phyloP scores from a whole-genome alignment of 2,329 filamentous ascomycete species.

The Herpotrichia juniperi region DNA sequence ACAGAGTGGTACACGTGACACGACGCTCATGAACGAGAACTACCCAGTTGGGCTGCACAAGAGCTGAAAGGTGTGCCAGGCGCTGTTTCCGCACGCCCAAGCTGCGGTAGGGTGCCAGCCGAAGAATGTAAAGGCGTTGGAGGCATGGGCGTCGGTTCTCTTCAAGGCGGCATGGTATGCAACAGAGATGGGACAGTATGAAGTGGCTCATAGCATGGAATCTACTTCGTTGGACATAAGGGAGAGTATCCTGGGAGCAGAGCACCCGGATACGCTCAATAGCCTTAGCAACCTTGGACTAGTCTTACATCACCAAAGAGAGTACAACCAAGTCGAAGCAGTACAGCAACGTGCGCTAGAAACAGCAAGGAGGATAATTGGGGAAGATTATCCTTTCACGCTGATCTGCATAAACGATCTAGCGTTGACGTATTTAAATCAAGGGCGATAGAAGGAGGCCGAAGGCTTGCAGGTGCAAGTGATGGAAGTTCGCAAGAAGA shows the following conservation, averaged over 20 bases:
- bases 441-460: constrained; percentile 6
- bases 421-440: constrained; percentile 3
- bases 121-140: background rate
- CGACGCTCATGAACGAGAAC: too few relatives aligned
- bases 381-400: constrained; percentile 6
- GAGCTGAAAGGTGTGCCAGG: background rate
- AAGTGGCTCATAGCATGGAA: background rate
- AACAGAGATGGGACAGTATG: background rate
- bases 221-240: background rate
- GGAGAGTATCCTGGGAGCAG: background rate
- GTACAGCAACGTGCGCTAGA: constrained; percentile 7
- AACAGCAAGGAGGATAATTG: constrained; percentile 5
- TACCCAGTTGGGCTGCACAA: too few relatives aligned
- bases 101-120: background rate
- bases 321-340: constrained; percentile 11
- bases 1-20: too few relatives aligned
- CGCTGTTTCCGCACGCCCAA: background rate
- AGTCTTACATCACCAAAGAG: constrained; percentile 5
- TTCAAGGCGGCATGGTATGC: background rate
- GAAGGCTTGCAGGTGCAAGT: constrained; percentile 1
- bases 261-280: background rate
- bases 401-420: constrained; percentile 8
- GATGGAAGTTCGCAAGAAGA: constrained; percentile 1
- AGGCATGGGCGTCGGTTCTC: background rate
- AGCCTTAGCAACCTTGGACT: background rate